Evolutionary conservation across 1,284 basidiomycete species (phyloP), one percentile per base, ranked within the genome.

Genomic region (Trichosporon ovoides): DNA sequence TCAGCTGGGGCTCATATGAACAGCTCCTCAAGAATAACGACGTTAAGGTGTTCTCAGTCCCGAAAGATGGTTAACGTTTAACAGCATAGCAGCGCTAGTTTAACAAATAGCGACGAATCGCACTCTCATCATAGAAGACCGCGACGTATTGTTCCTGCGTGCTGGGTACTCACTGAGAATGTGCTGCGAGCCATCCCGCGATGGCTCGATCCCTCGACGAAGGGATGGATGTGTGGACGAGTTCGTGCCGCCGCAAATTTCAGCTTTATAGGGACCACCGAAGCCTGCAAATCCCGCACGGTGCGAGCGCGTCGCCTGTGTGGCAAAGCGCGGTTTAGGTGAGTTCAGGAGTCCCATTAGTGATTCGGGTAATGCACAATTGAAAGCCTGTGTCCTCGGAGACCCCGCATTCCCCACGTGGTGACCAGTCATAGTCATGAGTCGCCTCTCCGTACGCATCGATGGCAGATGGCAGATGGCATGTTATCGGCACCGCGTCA

Each of bases 11-110:
- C 11, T 11, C 3, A n/a, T 5, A 7, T 3, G 22, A 3, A n/a
- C 2, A 28, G 9, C n/a, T 9, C 28, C 43, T 48, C 19, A 18
- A 48, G 19, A 22, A 48, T n/a, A 14, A 31, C 37, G 10, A 10
- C 43, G n/a, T 28, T 4, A 37, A 52, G 40, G 19, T 52, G 49
- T 54, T 68, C 73, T 85, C 84, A 94, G 90, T 88, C 90, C 91
- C 91, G 91, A 94, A 94, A 94, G 91, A 94, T 93, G 90, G 90
- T 93, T 83, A 85, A 71, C 87, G 84, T 83, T 81, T 79, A 84
- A 86, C 90, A 87, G 77, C 89, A 91, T 79, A 56, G 86, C 79
- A 81, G 53, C 43, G 43, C 43, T 56, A 65, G 62, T 72, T 76
- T 71, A 71, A 68, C 67, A 68, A 64, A 56, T 63, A 59, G 68